These are phyloP conservation scores for Russula foetens DNA, from an alignment of 768 basidiomycete genomes.

Conservation along the genomic window DNA sequence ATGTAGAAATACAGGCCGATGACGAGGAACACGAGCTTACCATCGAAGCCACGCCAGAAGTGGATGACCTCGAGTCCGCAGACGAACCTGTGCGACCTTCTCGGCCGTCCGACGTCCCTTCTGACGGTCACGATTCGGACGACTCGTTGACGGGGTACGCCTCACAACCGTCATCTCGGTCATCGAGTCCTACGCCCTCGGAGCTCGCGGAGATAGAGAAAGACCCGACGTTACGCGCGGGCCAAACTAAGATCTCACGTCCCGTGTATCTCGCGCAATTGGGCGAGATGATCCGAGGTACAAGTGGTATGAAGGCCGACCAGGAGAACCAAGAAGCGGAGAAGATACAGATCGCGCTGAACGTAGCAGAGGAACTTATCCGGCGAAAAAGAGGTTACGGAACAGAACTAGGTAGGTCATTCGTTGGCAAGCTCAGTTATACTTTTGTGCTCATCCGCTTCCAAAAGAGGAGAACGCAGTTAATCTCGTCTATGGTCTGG, in stretches of 20 bases:
- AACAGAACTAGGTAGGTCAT: slow-evolving; percentile 69
- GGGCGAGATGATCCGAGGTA: slow-evolving; percentile 62
- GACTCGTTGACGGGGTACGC: slow-evolving; percentile 76
- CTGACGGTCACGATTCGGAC: slow-evolving; percentile 60
- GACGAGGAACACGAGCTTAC: neutral
- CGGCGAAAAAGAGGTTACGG: slow-evolving; percentile 80
- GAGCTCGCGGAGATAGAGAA: slow-evolving; percentile 78
- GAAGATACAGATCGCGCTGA: slow-evolving; percentile 71
- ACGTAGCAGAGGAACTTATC: slow-evolving; percentile 74
- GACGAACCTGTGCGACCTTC: neutral
- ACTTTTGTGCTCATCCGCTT: neutral
- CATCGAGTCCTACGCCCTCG: slow-evolving; percentile 71
- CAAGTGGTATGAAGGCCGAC: slow-evolving; percentile 40
- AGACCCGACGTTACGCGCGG: slow-evolving; percentile 74
- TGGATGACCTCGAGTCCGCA: neutral
- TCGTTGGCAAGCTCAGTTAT: neutral
- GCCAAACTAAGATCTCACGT: slow-evolving; percentile 56
- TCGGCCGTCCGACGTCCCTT: neutral
- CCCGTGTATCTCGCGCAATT: slow-evolving; percentile 91
- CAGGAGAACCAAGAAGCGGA: slow-evolving; percentile 63
- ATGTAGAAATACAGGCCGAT: slow-evolving; percentile 28
- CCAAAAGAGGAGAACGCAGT: slow-evolving; percentile 83
- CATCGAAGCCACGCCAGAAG: neutral
- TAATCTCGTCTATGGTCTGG: slow-evolving; percentile 63
- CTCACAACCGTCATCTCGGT: slow-evolving; percentile 56